Percentiles rank a stretch among this genome's conserved stretches.
phyloP scores from a whole-genome alignment of 108 stramenopile species.

The Pinguiococcus pyrenoidosus region DNA sequence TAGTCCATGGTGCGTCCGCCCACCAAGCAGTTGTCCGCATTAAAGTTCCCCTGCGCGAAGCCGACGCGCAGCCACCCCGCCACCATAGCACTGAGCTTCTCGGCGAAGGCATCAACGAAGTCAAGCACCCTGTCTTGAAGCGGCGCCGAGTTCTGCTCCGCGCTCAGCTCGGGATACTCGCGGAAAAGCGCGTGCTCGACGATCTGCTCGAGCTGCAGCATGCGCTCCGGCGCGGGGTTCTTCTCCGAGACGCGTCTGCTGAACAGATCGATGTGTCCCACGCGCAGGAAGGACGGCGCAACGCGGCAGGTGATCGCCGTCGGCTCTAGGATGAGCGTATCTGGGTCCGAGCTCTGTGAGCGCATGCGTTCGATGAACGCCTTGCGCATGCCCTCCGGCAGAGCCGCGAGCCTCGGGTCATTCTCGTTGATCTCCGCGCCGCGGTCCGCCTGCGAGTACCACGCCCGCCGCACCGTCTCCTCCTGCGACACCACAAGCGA shows the following conservation, averaged over 20 bases:
- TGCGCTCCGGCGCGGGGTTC: too few relatives aligned
- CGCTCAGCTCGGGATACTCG: background rate
- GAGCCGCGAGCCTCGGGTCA: conserved; percentile 58
- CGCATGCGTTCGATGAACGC: conserved; percentile 51
- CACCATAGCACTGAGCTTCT: conserved; percentile 32
- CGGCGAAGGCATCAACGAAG: background rate
- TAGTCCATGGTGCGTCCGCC: conserved; percentile 80
- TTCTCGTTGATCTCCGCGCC: conserved; percentile 19
- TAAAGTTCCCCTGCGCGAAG: conserved; percentile 88
- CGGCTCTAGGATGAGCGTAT: conserved; percentile 56
- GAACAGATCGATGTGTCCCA: conserved; percentile 74
- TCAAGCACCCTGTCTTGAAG: background rate
- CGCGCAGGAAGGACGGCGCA: conserved; percentile 51
- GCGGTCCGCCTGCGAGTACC: conserved; percentile 46
- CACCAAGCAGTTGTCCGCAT: conserved; percentile 77
- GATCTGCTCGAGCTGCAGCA: conserved; percentile 1
- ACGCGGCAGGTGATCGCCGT: conserved; percentile 75
- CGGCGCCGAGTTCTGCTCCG: background rate
- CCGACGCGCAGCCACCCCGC: conserved; percentile 74
- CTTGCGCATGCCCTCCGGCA: conserved; percentile 32
- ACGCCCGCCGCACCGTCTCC: conserved; percentile 48
- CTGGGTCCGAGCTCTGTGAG: conserved; percentile 45
- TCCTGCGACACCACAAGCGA: conserved; percentile 45
- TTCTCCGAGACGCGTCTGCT: conserved; percentile 44
- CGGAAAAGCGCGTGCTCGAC: conserved; percentile 1